These are phyloP conservation scores for Rhodamnia rubescens DNA, from an alignment of 345 rosid species.

Conservation along the genomic window DNA sequence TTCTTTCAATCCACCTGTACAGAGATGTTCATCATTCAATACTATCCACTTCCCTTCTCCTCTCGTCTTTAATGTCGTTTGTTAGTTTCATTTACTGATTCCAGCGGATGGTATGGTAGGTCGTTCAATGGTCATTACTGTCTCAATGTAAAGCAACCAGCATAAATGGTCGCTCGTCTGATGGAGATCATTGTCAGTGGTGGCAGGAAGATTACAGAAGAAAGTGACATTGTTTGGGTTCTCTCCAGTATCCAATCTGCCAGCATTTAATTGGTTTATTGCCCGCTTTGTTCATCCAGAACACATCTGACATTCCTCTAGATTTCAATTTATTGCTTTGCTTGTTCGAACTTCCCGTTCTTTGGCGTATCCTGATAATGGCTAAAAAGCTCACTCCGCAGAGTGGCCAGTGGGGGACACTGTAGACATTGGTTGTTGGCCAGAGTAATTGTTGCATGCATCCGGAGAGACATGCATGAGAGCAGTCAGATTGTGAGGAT, in stretches of 20 bases:
- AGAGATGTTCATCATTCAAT: background rate
- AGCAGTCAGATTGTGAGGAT: background rate
- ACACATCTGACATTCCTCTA: background rate
- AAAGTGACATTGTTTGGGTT: background rate
- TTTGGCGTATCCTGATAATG: background rate
- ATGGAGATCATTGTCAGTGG: background rate
- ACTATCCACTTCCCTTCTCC: background rate
- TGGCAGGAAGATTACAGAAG: background rate
- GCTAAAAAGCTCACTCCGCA: background rate
- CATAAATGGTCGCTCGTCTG: background rate
- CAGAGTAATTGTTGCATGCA: background rate
- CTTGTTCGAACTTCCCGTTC: background rate
- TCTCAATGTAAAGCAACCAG: background rate
- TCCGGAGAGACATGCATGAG: background rate
- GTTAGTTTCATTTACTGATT: background rate
- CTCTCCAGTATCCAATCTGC: background rate
- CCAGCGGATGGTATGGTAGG: background rate
- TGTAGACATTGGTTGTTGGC: background rate
- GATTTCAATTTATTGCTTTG: background rate
- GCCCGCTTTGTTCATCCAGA: background rate
- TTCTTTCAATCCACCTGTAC: background rate
- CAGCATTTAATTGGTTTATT: background rate
- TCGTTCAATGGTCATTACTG: background rate
- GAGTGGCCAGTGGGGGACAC: background rate
- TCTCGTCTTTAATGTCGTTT: background rate